These are phyloP conservation scores for Cercospora sp. DNA, from an alignment of 2,329 filamentous ascomycete genomes.

Conservation along the genomic window DNA sequence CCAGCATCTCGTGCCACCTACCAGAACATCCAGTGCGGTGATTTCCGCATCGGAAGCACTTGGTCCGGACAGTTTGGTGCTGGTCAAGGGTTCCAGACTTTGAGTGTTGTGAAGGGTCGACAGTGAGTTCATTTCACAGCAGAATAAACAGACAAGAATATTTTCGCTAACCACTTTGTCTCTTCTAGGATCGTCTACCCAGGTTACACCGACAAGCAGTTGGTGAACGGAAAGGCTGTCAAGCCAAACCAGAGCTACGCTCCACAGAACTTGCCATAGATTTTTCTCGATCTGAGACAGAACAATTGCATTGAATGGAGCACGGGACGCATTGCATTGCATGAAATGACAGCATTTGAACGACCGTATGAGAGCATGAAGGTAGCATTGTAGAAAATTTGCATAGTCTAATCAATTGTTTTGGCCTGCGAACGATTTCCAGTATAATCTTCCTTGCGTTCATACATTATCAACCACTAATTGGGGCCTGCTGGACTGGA, in stretches of 20 bases:
- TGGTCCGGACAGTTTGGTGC: constrained; percentile 29
- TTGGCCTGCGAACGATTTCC: no score
- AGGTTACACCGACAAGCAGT: constrained; percentile 27
- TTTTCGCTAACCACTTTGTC: no score
- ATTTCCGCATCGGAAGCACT: constrained; percentile 23
- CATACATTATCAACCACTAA: no score
- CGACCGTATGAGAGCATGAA: neutral
- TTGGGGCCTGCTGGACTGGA: no score
- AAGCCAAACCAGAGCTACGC: constrained; percentile 32
- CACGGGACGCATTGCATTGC: neutral
- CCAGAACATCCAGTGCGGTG: constrained; percentile 25
- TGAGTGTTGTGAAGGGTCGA: constrained; percentile 23
- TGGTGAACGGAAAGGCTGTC: constrained; percentile 23
- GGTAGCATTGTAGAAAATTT: neutral
- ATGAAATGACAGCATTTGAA: neutral
- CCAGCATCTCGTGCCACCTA: constrained; percentile 24
- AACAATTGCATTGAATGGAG: neutral
- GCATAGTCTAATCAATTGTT: neutral
- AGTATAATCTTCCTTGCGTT: no score
- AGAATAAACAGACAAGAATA: neutral
- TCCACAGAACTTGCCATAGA: constrained; percentile 28
- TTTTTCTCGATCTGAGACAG: neutral
- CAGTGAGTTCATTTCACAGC: constrained; percentile 6
- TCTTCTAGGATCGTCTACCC: constrained; percentile 23
- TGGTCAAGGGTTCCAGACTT: constrained; percentile 27